Evolutionary conservation across 139 green algal genomes (phyloP).

Genomic region (Chlamydomonas eustigma): DNA sequence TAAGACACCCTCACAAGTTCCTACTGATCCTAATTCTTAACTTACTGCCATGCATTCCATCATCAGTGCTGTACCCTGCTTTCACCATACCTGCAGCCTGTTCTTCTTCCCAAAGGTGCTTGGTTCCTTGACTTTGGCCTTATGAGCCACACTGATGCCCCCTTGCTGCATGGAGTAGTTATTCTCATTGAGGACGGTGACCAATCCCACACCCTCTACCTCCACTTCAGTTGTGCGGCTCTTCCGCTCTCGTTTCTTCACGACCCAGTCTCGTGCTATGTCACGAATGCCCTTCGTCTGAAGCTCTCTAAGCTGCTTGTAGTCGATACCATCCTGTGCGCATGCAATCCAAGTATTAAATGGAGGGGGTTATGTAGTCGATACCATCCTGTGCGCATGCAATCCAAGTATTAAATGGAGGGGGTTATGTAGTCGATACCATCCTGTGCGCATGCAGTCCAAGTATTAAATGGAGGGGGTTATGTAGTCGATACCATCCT

Average conservation of each 20-base stretch:
- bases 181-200: constrained; percentile 48
- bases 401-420: not conserved
- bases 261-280: constrained; percentile 2
- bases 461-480: not conserved
- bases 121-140: not conserved
- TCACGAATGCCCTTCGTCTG: constrained; percentile 14
- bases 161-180: constrained; percentile 53
- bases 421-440: constrained; percentile 31
- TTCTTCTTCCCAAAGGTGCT: not conserved
- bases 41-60: too few relatives aligned
- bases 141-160: constrained; percentile 23
- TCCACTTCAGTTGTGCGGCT: not conserved
- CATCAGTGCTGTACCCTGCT: too few relatives aligned
- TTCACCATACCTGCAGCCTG: constrained; percentile 3
- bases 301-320: constrained; percentile 20
- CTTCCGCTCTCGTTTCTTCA: constrained; percentile 23
- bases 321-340: constrained; percentile 27
- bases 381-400: constrained; percentile 2
- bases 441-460: too few relatives aligned
- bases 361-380: constrained; percentile 28
- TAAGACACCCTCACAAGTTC: too few relatives aligned
- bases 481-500: constrained; percentile 31
- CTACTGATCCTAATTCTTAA: too few relatives aligned
- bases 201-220: constrained; percentile 1
- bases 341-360: constrained; percentile 1